Base-by-base conservation (phyloP, 2,329 filamentous ascomycete species). In the Microcyclosporella mali region DNA sequence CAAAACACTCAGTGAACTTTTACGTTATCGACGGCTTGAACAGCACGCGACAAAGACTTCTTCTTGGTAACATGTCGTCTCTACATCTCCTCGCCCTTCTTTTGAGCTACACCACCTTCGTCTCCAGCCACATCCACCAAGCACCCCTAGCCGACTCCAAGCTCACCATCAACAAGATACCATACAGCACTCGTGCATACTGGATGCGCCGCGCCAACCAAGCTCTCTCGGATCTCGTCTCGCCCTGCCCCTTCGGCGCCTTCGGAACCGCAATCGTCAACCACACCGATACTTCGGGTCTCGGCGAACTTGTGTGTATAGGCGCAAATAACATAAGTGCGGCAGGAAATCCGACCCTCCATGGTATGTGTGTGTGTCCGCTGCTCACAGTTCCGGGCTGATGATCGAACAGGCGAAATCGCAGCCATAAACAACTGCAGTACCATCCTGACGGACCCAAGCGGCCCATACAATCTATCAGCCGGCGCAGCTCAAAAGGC, bases 231-330 rank as follows among this genome's bases (percentile, higher is more conserved):
- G 60, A 67, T 14, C 56, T 69, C 16, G 53, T 52, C 14, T 66
- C 63, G 1, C 72, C 74, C 2, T 79, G 75, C 52, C 73, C 73
- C 0, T 76, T 73, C 47, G 68, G 65, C 6, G 70, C 75, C 4
- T 79, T 78, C 54, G 74, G 72, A 2, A 66, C 70, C 11, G 74
- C 70, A 16, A 69, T 79, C 42, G 75, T 79, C 11, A 79, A 78
- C 52, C 75, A 79, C 51, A 77, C 73, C 0, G 55, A 51, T 17
- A 50, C 49, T 16, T 47, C 58, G 16, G 66, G 63, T 0, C 55
- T 67, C 0, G 73, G 73, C 2, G 60, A 71, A 16, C 55, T 74
- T 2, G 59, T 78, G 11, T 78, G 74, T 57, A 69, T 69, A 11
- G 73, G 73, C 6, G 70, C 68, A 14, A 78, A 78, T 51, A 58